Evolutionary conservation across 1,284 basidiomycete species (phyloP).

Genomic region (Ceraceosorus guamensis): DNA sequence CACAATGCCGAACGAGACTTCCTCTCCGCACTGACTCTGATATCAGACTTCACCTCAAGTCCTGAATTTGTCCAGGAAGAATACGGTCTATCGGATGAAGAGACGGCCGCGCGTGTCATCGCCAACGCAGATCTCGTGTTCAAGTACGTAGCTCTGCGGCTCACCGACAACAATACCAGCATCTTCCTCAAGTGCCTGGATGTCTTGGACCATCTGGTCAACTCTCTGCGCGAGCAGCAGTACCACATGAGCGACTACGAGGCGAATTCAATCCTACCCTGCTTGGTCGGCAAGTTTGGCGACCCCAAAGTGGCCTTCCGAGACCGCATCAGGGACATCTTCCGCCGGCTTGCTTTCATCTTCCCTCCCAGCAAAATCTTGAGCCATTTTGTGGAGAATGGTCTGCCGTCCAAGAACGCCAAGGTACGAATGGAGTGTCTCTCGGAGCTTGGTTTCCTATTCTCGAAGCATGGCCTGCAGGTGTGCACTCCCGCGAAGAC

Average conservation of each 20-base stretch:
- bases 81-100: conserved; percentile 55
- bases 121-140: conserved; percentile 86
- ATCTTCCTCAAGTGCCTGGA: conserved; percentile 83
- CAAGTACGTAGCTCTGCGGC: conserved; percentile 86
- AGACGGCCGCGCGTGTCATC: conserved; percentile 64
- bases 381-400: conserved; percentile 54
- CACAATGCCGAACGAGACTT: conserved; percentile 93
- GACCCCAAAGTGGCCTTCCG: conserved; percentile 53
- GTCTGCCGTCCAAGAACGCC: conserved; percentile 77
- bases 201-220: conserved; percentile 69
- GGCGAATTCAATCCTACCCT: conserved; percentile 79
- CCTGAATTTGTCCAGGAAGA: conserved; percentile 58
- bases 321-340: conserved; percentile 52
- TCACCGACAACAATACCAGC: conserved; percentile 88
- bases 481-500: conserved; percentile 67
- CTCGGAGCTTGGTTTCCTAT: conserved; percentile 68
- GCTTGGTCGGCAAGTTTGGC: conserved; percentile 71
- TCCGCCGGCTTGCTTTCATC: conserved; percentile 44
- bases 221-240: conserved; percentile 63
- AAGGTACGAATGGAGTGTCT: conserved; percentile 79
- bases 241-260: conserved; percentile 83
- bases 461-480: conserved; percentile 74
- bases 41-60: conserved; percentile 64
- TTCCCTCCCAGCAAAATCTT: conserved; percentile 87
- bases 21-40: conserved; percentile 67